phyloP scores from a whole-genome alignment of 2,329 filamentous ascomycete genomes.

The Fusarium zealandicum region DNA sequence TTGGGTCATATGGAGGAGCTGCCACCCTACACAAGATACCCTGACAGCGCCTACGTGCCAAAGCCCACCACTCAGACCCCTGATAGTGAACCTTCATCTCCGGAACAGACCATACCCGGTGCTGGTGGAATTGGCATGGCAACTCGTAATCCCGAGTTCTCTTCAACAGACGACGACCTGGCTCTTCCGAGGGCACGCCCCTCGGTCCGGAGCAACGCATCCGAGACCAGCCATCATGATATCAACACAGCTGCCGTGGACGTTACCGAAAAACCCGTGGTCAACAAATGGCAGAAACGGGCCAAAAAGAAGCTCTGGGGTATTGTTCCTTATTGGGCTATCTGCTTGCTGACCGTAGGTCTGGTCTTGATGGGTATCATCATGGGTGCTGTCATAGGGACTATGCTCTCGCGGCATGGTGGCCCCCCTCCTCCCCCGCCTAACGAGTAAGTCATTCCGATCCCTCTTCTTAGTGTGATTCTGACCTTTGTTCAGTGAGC shows the following conservation, averaged over 20 bases:
- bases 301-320: constrained; percentile 65
- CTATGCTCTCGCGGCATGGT: constrained; percentile 45
- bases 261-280: constrained; percentile 56
- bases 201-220: constrained; percentile 58
- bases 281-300: constrained; percentile 59
- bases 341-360: constrained; percentile 57
- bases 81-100: constrained; percentile 17
- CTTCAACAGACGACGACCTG: constrained; percentile 62
- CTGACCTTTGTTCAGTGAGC: constrained; percentile 23
- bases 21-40: constrained; percentile 90
- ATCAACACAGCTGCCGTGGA: constrained; percentile 59
- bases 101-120: constrained; percentile 53
- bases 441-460: constrained; percentile 24
- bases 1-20: constrained; percentile 90
- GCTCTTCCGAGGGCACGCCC: constrained; percentile 58
- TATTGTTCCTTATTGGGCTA: constrained; percentile 68
- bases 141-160: constrained; percentile 68
- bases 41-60: constrained; percentile 69
- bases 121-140: constrained; percentile 68
- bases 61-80: constrained; percentile 25
- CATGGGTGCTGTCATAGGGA: constrained; percentile 64
- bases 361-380: constrained; percentile 62
- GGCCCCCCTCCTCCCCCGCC: not conserved
- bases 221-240: constrained; percentile 60
- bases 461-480: not conserved